Evolutionary conservation across 75 land plant species (phyloP).

Genomic region (Gnetum montanum): DNA sequence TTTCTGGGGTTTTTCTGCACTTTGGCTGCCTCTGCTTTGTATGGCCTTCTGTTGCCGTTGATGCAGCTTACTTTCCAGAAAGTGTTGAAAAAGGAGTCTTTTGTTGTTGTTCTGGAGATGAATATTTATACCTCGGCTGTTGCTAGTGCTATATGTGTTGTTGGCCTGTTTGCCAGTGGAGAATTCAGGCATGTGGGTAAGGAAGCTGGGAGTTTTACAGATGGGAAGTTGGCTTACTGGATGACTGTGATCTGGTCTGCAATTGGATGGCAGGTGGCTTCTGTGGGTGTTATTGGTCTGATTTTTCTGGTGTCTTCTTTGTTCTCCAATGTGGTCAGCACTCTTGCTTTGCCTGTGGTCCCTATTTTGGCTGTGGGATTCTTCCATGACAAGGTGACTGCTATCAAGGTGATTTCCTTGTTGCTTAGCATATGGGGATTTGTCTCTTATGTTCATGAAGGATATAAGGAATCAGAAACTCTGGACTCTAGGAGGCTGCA

Average conservation of each 20-base stretch:
- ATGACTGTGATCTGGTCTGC: constrained; percentile 44
- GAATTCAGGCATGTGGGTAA: constrained; percentile 24
- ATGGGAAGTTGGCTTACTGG: constrained; percentile 30
- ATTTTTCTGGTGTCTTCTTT: constrained; percentile 40
- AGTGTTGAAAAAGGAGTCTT: constrained; percentile 16
- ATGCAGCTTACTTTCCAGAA: constrained; percentile 29
- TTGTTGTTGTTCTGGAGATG: constrained; percentile 22
- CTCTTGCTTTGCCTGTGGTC: constrained; percentile 31
- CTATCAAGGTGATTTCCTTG: constrained; percentile 36
- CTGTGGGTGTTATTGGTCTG: constrained; percentile 28
- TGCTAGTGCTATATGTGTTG: constrained; percentile 10
- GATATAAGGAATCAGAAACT: constrained; percentile 9
- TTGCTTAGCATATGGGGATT: constrained; percentile 55
- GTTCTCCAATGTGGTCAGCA: constrained; percentile 38
- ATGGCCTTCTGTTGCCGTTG: constrained; percentile 28
- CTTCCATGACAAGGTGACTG: constrained; percentile 40
- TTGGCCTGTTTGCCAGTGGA: constrained; percentile 38
- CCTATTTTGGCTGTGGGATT: constrained; percentile 42
- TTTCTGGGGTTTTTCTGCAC: constrained; percentile 31
- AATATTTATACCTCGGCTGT: constrained; percentile 16
- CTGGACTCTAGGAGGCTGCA: too few relatives aligned
- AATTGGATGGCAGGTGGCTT: constrained; percentile 27
- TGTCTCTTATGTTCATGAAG: constrained; percentile 38
- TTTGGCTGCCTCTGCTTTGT: constrained; percentile 34
- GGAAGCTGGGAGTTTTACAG: constrained; percentile 25